Evolutionary conservation across 1,284 basidiomycete genomes (phyloP).

Genomic region (Moniliophthora roreri): DNA sequence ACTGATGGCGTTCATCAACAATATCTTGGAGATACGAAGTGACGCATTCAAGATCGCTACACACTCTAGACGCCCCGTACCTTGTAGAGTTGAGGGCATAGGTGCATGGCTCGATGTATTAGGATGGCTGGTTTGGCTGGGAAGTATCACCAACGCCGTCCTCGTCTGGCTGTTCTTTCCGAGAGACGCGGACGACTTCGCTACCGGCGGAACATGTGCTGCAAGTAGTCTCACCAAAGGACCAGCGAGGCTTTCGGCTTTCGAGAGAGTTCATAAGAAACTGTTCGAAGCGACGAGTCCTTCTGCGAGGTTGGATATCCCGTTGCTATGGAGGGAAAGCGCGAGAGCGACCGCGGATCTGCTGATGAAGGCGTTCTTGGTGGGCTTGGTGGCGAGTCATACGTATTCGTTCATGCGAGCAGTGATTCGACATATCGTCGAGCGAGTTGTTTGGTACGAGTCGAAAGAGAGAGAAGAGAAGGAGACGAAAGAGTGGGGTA

Average conservation of each 20-base stretch:
- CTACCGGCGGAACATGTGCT: background rate
- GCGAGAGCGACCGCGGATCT: conserved; percentile 48
- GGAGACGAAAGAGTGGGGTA: conserved; percentile 2
- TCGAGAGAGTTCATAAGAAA: conserved; percentile 22
- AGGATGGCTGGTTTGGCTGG: conserved; percentile 86
- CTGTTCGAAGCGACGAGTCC: conserved; percentile 17
- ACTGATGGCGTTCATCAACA: conserved; percentile 81
- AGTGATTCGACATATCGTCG: conserved; percentile 69
- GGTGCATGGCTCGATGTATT: conserved; percentile 94
- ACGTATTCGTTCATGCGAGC: conserved; percentile 71
- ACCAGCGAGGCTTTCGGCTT: too few species aligned
- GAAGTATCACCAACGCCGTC: conserved; percentile 81
- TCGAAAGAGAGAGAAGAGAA: conserved; percentile 52
- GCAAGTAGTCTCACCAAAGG: too few species aligned
- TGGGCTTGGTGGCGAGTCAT: conserved; percentile 80
- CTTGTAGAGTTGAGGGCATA: conserved; percentile 85
- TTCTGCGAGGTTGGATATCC: background rate
- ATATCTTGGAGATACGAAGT: conserved; percentile 88
- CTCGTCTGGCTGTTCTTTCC: conserved; percentile 83
- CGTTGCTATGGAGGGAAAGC: background rate
- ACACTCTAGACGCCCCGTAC: conserved; percentile 84
- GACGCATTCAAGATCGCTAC: conserved; percentile 95
- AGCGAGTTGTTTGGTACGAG: conserved; percentile 70
- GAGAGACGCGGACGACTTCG: conserved; percentile 7
- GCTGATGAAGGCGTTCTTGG: conserved; percentile 66